Evolutionary conservation across 176 grass and related monocot species (phyloP), one percentile per base, ranked within the genome.

Genomic region (Avena insularis): DNA sequence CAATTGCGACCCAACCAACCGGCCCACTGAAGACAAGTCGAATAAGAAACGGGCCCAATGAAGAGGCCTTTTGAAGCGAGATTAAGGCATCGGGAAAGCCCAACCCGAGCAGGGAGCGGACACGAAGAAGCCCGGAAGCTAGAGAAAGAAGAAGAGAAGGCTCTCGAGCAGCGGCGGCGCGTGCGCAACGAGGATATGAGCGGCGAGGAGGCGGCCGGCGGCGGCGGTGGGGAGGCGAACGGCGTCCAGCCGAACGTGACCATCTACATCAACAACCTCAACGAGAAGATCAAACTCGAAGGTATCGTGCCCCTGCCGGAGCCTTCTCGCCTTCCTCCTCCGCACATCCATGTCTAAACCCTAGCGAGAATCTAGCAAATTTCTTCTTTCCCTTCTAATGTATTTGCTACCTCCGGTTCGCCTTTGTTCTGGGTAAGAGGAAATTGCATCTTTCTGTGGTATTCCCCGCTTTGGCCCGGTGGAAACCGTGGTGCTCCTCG

Each of bases 251-350:
- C 94, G 40, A 99, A 96, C 85, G 90, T 90, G 70, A 99, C 97
- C 27, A 94, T 99, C 83, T 99, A 99, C 87, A 99, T 99, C 90
- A 99, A 99, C 85, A 99, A 99, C 61, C 87, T 99, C 84, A 96
- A 99, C 83, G 97, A 99, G 83, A 99, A 96, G 80, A 94, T 93
- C 92, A 99, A 99, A 23, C 87, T 96, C 68, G 97, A 96, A 77
- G 97, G 97, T 96, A 61, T 7, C n/a, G 13, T 31, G 31, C 62
- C 12, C 64, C 31, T 51, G 77, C 77, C 23, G 16, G 4, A 33
- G 5, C 87, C 75, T 27, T 14, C 35, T 29, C 14, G 12, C 21
- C 20, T 33, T 14, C 35, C 50, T 14, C 35, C 50, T 25, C 25
- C 17, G 13, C 16, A 2, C 31, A 23, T 4, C 6, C 16, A 21